phyloP scores from a whole-genome alignment of 495 filamentous ascomycete genomes.

The Entonaema liquescens region DNA sequence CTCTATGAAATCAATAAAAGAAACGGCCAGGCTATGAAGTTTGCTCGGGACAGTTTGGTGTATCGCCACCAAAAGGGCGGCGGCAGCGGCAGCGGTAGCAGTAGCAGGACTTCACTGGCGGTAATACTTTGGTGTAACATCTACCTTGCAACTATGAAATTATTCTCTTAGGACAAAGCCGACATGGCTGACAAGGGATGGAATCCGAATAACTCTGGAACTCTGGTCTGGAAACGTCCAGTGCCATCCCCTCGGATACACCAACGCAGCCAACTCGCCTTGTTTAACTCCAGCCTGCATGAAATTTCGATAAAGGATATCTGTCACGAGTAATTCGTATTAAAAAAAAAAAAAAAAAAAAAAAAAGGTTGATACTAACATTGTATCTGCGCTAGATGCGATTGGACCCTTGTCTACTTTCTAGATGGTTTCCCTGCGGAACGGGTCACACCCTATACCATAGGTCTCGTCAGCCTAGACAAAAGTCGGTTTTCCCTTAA shows the following conservation, averaged over 20 bases:
- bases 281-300: slow-evolving; percentile 20
- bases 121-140: slow-evolving; percentile 27
- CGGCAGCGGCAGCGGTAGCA: slow-evolving; percentile 8
- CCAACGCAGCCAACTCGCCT: slow-evolving; percentile 2
- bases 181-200: slow-evolving; percentile 7
- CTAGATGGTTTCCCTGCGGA: not conserved
- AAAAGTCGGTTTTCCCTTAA: slow-evolving; percentile 17
- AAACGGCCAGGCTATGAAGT: not conserved
- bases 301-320: not conserved
- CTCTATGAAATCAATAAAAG: slow-evolving; percentile 9
- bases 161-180: slow-evolving; percentile 13
- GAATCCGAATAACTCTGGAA: not conserved
- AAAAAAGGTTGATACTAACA: slow-evolving; percentile 15
- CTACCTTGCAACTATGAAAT: slow-evolving; percentile 16
- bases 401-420: slow-evolving; percentile 11
- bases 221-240: slow-evolving; percentile 10
- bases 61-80: slow-evolving; percentile 30
- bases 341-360: too few species aligned
- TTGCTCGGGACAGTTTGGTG: slow-evolving; percentile 23
- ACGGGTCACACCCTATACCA: not conserved
- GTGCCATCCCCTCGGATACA: slow-evolving; percentile 8
- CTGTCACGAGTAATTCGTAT: slow-evolving; percentile 22
- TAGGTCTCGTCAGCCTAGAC: slow-evolving; percentile 25
- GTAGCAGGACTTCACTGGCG: not conserved
- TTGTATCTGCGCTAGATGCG: not conserved